Base-by-base conservation (phyloP, 2,329 filamentous ascomycete species). In the Penicillium sp. region DNA sequence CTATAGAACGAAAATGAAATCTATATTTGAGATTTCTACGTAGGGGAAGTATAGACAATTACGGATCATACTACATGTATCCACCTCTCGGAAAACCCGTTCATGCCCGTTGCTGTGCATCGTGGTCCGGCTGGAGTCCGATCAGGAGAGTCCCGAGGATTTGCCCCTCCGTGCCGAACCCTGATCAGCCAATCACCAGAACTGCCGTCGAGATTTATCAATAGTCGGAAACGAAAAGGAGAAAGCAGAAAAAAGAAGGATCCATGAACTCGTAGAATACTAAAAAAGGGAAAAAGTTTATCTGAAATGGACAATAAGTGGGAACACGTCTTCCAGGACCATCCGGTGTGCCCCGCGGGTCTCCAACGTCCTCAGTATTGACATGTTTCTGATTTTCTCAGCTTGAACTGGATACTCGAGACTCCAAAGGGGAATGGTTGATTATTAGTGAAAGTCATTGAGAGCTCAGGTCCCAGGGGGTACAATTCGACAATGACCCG, bases 91-190 rank as follows among this genome's bases (percentile, higher is more conserved):
- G 40, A 35, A 48, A 57, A 51, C 30, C 55, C 55, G 55, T 51
- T 22, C 28, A 40, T 8, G 26, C 11, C 45, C 51, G 51, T 40
- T 11, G 19, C 43, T 26, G 43, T 52, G 54, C 55, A 58, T 58
- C 38, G 10, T 46, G 52, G 57, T 26, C 52, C 54, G 54, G 48
- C 25, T 37, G 37, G 45, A 49, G 33, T 58, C 58, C 52, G 48
- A 58, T 42, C 37, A 60, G 55, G 58, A 60, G 38, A 60, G 38
- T 60, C n/a, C 38, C 54, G 46, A 48, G 33, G 19, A 19, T 51
- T 6, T 11, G 13, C 49, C 49, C 10, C 48, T 37, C 49, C 49
- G 49, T 30, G 30, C 35, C 33, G 51, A 52, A 52, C 37, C 51
- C 40, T 38, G 51, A 35, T 38, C 33, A 33, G 13, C 30, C 16